Base-by-base conservation (phyloP, 306 rosid genomes). In the Quercus wislizeni region DNA sequence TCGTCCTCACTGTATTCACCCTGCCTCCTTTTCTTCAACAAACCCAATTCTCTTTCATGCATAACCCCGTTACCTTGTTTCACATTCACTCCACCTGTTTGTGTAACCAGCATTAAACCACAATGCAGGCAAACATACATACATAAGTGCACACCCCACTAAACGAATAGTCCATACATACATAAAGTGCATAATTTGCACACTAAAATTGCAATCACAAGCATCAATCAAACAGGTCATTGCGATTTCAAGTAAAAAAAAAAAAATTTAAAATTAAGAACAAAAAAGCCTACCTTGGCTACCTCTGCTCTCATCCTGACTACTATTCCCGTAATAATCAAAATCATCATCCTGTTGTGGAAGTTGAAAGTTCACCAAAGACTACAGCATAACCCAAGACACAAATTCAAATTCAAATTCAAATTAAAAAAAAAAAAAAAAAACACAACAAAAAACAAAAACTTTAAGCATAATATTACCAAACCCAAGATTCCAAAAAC, bases 301-400 rank as follows among this genome's bases (percentile, higher is more conserved):
- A 80, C 86, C 93, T 88, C 96, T 91, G 92, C 99, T 96, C 91
- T 93, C 99, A 83, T 93, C 99, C 94, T 93, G 98, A 88, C 98
- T 96, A 85, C 98, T 96, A 87, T 91, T 90, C 46, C 88, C 98
- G 82, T 91, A 91, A 81, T 96, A 93, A 87, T 93, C 93, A 81
- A 91, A 93, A 76, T 84, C 98, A 89, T 91, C 97, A 85, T 88
- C 96, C 58, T 90, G 90, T 78, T 88, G 88, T 75, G 99, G 97
- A 83, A 96, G 94, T 86, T 87, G 98, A 84, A 88, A 96, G 89
- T 87, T 96, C 92, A 93, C 79, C 97, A 96, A 90, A 79, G 99
- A 69, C 99, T 95, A 86, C 91, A 90, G 79, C 80, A 85, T 78
- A 87, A 63, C 61, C 82, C 79, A 79, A 82, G 76, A 85, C 73